Percentiles rank a stretch among this genome's conserved stretches.
These are phyloP conservation scores for Escovopsis sp. DNA, from an alignment of 2,329 filamentous ascomycete genomes.

Conservation along the genomic window DNA sequence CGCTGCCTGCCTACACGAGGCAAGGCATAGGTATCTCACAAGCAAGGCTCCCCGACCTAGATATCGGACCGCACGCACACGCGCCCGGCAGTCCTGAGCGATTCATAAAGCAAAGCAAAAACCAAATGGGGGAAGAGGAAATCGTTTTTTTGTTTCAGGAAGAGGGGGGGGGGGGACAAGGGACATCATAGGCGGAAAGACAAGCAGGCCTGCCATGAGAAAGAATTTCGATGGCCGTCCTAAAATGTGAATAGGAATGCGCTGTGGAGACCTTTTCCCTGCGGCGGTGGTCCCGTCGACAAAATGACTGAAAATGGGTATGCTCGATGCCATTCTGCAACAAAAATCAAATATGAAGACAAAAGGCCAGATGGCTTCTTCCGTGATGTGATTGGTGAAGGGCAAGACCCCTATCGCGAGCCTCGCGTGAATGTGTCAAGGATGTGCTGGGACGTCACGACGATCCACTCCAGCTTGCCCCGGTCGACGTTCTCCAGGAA, in stretches of 20 bases:
- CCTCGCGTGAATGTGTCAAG: constrained; percentile 17
- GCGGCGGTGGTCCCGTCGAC: neutral
- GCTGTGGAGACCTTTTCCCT: neutral
- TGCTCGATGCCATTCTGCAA: neutral
- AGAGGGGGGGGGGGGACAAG: neutral
- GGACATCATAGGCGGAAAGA: neutral
- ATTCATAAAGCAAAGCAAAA: no score
- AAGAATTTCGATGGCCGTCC: no score
- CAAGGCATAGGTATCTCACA: no score
- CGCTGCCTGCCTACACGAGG: no score
- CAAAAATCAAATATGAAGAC: constrained; percentile 8
- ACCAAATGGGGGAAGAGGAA: no score
- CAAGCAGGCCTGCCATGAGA: no score
- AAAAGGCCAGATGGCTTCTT: no score
- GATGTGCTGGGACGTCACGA: constrained; percentile 21
- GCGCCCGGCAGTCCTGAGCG: no score
- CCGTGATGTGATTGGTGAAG: neutral
- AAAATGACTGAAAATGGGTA: neutral
- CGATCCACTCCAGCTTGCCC: constrained; percentile 25
- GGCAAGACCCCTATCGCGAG: constrained; percentile 7
- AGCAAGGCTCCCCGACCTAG: no score
- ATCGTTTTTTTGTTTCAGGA: neutral
- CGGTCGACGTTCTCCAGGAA: constrained; percentile 24
- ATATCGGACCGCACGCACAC: no score
- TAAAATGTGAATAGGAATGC: neutral